Base-by-base conservation (phyloP, 257 asterid species). In the Nicotiana noctiflora region DNA sequence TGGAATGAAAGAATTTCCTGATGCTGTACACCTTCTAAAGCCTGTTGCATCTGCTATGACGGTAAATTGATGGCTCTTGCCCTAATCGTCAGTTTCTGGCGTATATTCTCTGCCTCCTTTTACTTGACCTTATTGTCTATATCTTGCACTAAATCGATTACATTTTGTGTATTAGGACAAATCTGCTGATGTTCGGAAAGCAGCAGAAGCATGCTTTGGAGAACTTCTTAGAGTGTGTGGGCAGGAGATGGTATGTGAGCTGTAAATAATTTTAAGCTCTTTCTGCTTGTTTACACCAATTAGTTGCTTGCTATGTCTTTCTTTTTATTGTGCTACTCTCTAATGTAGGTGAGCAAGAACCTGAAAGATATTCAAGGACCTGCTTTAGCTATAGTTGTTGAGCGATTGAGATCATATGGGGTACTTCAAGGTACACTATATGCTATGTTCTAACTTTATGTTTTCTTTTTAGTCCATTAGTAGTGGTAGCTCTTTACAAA, bases 121-220 rank as follows among this genome's bases (percentile, higher is more conserved):
- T 46, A 74, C 61, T 49, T 25, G 15, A 49, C 61, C 23, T 49
- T 23, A 49, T 72, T 49, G 23, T 49, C 79, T 23, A 15, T 25
- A 18, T 8, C 9, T 8, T 74, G 44, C 61, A 6, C 60, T 74
- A 3, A 74, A 23, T 61, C 18, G 44, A 74, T 49, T 49, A 10
- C 79, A 17, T 78, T 65, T 80, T 56, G 17, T 79, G 51, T 79
- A 15, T 63, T 89, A 96, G 99, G 99, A 96, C 84, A 96, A 96
- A 88, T 94, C 99, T 44, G 98, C 97, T 31, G 99, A 96, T 89
- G 99, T 96, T 84, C 98, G 98, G 84, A 94, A 94, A 86, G 96
- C 98, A 55, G 99, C 99, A 56, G 99, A 96, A 90, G 82, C 90
- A 21, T 96, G 94, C 88, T 94, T 96, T 86, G 88, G 83, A 90